Conservation (phyloP, 352 stramenopile genomes). For the Pythium utonaiense region DNA sequence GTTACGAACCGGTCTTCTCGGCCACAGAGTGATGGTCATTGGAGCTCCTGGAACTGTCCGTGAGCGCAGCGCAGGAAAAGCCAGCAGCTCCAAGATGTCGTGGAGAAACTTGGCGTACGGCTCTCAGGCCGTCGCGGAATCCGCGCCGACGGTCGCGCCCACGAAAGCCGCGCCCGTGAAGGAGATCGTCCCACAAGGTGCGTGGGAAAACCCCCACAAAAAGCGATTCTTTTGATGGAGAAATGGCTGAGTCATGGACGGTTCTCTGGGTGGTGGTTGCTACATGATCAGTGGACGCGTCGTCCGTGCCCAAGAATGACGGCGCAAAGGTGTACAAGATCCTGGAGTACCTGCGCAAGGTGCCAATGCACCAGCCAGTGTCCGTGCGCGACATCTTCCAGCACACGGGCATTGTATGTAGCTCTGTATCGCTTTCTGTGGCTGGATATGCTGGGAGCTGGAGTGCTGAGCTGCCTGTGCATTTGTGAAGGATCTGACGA, state of each 20-base stretch:
- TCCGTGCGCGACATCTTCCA: constrained; percentile 71
- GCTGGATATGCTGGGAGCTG: background rate
- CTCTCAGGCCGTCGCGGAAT: constrained; percentile 67
- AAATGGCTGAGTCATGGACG: background rate
- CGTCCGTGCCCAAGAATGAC: constrained; percentile 80
- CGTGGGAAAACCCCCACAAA: background rate
- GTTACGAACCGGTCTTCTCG: background rate
- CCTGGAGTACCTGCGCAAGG: constrained; percentile 78
- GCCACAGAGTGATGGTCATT: background rate
- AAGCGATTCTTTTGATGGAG: background rate
- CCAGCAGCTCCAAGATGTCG: too few relatives aligned
- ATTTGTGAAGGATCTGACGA: constrained; percentile 51
- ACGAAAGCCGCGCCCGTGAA: constrained; percentile 45
- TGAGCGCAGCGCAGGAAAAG: too few relatives aligned
- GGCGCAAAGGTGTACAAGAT: constrained; percentile 87
- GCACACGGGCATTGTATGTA: constrained; percentile 77
- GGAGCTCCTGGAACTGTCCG: background rate
- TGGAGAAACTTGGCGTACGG: constrained; percentile 83
- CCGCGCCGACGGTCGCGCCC: constrained; percentile 56
- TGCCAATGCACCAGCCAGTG: constrained; percentile 76
- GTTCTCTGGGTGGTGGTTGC: background rate
- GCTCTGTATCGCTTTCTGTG: background rate
- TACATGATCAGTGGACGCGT: constrained; percentile 55
- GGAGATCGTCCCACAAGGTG: constrained; percentile 63
- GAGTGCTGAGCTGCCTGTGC: background rate